Evolutionary conservation across 1,139 yeast genomes (phyloP).

Genomic region (Suhomyces maxii): DNA sequence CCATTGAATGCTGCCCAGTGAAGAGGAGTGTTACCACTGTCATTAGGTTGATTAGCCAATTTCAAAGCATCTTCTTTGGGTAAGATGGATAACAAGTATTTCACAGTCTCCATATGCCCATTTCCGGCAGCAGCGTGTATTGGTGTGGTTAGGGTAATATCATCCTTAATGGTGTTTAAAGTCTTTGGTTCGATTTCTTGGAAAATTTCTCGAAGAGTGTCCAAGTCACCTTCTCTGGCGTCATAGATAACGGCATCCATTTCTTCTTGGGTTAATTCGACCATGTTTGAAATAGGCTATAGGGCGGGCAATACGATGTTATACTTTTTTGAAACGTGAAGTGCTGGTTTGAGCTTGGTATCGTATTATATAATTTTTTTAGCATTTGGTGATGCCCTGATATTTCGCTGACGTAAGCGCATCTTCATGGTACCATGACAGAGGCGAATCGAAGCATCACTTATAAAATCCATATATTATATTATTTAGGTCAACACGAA

Average conservation of each 20-base stretch:
- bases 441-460: too few species aligned
- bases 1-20: constrained; percentile 97
- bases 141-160: constrained; percentile 67
- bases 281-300: constrained; percentile 4
- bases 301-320: too few species aligned
- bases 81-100: constrained; percentile 56
- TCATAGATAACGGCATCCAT: constrained; percentile 79
- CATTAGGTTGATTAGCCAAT: constrained; percentile 61
- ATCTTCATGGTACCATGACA: neutral
- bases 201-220: constrained; percentile 67
- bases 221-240: constrained; percentile 86
- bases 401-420: neutral
- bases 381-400: constrained; percentile 2
- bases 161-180: constrained; percentile 58
- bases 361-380: neutral
- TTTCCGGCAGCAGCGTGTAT: constrained; percentile 95
- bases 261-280: constrained; percentile 62
- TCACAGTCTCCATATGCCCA: constrained; percentile 74
- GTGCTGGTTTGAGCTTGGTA: neutral
- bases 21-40: constrained; percentile 86
- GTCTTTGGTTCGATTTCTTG: constrained; percentile 55
- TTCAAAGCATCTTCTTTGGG: constrained; percentile 42
- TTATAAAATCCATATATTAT: too few species aligned
- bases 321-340: neutral
- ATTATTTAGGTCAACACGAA: too few species aligned